Conservation (phyloP, 768 basidiomycete species). For the Pisolithus sp. region DNA sequence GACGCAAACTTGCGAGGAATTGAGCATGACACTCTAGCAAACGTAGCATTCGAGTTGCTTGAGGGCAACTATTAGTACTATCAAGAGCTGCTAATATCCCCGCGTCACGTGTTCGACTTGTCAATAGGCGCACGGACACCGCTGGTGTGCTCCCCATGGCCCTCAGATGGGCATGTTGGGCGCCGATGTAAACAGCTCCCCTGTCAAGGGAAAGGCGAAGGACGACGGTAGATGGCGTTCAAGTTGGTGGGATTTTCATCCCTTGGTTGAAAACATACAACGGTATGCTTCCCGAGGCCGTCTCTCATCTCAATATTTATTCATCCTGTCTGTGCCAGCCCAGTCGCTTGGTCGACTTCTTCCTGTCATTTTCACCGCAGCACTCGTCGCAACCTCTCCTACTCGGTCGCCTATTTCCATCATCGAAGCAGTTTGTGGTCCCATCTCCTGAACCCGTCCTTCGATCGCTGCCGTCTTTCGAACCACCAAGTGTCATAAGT, state of each 20-base stretch:
- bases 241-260: constrained; percentile 71
- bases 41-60: no score
- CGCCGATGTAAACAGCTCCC: constrained; percentile 24
- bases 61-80: no score
- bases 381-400: constrained; percentile 58
- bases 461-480: constrained; percentile 43
- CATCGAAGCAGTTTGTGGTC: constrained; percentile 57
- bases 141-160: background rate
- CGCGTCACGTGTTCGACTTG: no score
- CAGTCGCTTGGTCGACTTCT: constrained; percentile 63
- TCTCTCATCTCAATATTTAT: background rate
- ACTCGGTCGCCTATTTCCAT: constrained; percentile 60
- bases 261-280: constrained; percentile 50
- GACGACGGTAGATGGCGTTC: constrained; percentile 51
- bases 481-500: constrained; percentile 57
- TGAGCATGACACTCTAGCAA: constrained; percentile 15
- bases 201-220: constrained; percentile 49
- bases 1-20: constrained; percentile 38
- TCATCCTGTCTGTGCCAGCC: constrained; percentile 34
- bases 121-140: no score
- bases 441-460: constrained; percentile 47
- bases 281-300: constrained; percentile 32
- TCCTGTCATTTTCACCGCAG: constrained; percentile 64
- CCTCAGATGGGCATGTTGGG: constrained; percentile 16
- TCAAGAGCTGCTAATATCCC: no score